Conservation (phyloP, 2,329 filamentous ascomycete genomes). For the Dothideomycetidae sp. region DNA sequence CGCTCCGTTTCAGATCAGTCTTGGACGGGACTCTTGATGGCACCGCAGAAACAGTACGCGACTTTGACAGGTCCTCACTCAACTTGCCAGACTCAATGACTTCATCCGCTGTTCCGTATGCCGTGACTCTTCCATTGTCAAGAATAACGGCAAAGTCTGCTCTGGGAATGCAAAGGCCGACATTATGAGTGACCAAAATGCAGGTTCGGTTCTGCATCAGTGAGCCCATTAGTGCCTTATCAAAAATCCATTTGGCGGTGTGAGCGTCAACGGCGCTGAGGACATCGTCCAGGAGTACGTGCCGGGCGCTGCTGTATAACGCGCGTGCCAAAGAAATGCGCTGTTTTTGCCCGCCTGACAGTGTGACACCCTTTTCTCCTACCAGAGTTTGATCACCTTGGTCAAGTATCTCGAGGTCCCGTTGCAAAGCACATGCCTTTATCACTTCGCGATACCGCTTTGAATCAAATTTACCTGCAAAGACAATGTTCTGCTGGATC, state of each 20-base stretch:
- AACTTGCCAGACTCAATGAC: conserved; percentile 79
- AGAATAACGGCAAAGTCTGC: conserved; percentile 72
- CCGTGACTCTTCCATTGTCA: conserved; percentile 67
- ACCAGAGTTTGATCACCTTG: conserved; percentile 86
- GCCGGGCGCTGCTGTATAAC: conserved; percentile 86
- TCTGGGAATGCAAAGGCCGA: conserved; percentile 69
- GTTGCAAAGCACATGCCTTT: conserved; percentile 76
- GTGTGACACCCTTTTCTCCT: conserved; percentile 90
- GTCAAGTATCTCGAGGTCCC: conserved; percentile 84
- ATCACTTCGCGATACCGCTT: conserved; percentile 75
- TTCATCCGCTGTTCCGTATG: conserved; percentile 62
- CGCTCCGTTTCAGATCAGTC: conserved; percentile 54
- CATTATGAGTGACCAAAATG: conserved; percentile 90
- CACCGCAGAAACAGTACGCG: conserved; percentile 52
- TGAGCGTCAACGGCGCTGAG: conserved; percentile 94
- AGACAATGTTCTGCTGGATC: conserved; percentile 91
- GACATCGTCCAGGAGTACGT: conserved; percentile 86
- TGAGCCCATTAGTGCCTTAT: conserved; percentile 76
- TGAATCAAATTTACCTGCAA: conserved; percentile 67
- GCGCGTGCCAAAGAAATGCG: conserved; percentile 92
- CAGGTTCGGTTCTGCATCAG: conserved; percentile 83
- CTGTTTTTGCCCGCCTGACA: conserved; percentile 95
- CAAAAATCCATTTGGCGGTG: conserved; percentile 96
- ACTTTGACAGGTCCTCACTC: conserved; percentile 62
- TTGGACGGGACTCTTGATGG: conserved; percentile 64